These are phyloP conservation scores for Suhomyces emberorum DNA, from an alignment of 805 yeast species.

Conservation along the genomic window DNA sequence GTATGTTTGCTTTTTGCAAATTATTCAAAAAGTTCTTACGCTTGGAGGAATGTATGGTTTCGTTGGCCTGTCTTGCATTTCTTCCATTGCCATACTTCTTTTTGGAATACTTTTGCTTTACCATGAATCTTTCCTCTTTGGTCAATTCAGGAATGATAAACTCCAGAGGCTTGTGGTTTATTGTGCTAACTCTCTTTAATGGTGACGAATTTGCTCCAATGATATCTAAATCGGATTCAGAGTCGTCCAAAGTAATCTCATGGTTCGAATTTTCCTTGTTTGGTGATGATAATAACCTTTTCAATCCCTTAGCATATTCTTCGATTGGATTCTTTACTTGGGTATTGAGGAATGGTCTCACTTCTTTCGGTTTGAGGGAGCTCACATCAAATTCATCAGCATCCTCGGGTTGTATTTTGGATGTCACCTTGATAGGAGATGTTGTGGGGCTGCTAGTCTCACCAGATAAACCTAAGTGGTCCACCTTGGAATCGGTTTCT, in stretches of 20 bases:
- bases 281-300: conserved; percentile 26
- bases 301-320: conserved; percentile 32
- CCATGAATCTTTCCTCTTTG: conserved; percentile 29
- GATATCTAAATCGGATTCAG: conserved; percentile 23
- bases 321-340: conserved; percentile 30
- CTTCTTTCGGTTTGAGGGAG: not conserved
- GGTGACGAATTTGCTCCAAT: conserved; percentile 7
- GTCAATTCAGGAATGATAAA: conserved; percentile 26
- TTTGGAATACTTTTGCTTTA: conserved; percentile 31
- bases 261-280: conserved; percentile 8
- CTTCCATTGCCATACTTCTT: conserved; percentile 16
- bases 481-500: conserved; percentile 12
- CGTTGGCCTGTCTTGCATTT: not conserved
- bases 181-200: conserved; percentile 5
- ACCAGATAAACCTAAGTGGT: conserved; percentile 8
- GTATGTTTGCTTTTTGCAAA: conserved; percentile 42
- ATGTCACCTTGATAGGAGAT: conserved; percentile 21
- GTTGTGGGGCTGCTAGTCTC: conserved; percentile 30
- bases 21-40: conserved; percentile 29
- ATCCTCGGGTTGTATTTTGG: conserved; percentile 4
- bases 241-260: conserved; percentile 25
- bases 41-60: conserved; percentile 7
- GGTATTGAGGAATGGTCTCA: not conserved
- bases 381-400: conserved; percentile 12
- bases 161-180: not conserved